phyloP scores from a whole-genome alignment of 768 basidiomycete species.

The Podaxis rugospora region DNA sequence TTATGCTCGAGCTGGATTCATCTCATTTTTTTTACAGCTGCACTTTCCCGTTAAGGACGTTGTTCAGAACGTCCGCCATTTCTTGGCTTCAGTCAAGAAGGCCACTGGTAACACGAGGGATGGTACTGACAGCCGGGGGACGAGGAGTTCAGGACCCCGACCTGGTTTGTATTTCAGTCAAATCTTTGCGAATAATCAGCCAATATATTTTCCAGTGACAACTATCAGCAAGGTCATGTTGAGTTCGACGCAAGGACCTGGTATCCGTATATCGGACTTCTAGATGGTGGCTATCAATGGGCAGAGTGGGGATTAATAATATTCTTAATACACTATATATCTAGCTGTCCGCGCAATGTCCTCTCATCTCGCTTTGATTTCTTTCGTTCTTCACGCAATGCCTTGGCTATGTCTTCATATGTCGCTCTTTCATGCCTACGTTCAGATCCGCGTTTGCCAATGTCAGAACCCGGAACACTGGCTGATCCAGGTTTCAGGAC shows the following conservation, averaged over 20 bases:
- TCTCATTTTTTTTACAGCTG: conserved; percentile 40
- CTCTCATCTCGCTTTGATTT: conserved; percentile 16
- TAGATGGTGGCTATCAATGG: conserved; percentile 25
- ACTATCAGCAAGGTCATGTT: conserved; percentile 78
- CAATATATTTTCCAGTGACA: conserved; percentile 43
- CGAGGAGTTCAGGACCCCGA: conserved; percentile 36
- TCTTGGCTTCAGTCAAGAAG: conserved; percentile 68
- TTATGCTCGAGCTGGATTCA: background rate
- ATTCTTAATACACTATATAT: conserved; percentile 4
- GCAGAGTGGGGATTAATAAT: conserved; percentile 12
- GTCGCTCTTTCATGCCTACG: conserved; percentile 17
- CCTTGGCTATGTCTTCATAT: conserved; percentile 21
- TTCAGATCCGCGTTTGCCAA: conserved; percentile 43
- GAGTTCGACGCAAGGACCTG: conserved; percentile 85
- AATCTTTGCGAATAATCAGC: background rate
- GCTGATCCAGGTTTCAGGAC: background rate
- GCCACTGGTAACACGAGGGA: conserved; percentile 69
- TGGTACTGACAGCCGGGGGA: conserved; percentile 37
- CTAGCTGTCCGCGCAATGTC: conserved; percentile 1
- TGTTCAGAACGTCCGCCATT: conserved; percentile 71
- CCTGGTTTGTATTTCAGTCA: conserved; percentile 36
- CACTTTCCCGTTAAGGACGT: conserved; percentile 74
- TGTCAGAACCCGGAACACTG: conserved; percentile 28
- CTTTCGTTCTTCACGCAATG: conserved; percentile 22
- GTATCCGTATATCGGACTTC: conserved; percentile 80